A percentile compares a stretch with the other conserved stretches of the same genome.
These are phyloP conservation scores for Vaccinium corymbosum DNA, from an alignment of 148 eudicot species.

Conservation along the genomic window DNA sequence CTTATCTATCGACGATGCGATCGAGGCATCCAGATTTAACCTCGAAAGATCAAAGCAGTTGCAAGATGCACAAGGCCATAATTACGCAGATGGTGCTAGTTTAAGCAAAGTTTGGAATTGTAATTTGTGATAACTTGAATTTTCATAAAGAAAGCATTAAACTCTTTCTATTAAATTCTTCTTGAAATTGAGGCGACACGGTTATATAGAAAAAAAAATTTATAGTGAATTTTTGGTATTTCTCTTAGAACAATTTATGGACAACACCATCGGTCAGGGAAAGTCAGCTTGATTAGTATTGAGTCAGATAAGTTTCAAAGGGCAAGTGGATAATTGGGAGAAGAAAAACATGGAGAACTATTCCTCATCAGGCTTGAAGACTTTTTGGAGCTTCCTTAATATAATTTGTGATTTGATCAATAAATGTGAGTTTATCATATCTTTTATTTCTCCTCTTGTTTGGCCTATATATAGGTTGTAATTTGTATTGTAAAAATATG, in stretches of 20 bases:
- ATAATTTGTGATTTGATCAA: neutral
- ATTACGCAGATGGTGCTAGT: neutral
- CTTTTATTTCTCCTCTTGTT: neutral
- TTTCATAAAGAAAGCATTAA: no score
- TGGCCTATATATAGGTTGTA: neutral
- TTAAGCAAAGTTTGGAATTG: neutral
- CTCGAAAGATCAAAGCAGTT: slow-evolving; percentile 32
- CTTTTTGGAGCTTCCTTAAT: neutral
- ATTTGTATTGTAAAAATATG: no score
- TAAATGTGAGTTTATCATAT: neutral
- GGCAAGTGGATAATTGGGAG: neutral
- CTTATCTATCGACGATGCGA: slow-evolving; percentile 58
- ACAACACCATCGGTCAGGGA: no score
- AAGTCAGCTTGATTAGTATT: no score
- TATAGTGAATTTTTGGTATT: no score
- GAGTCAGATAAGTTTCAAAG: neutral
- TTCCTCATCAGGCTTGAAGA: neutral
- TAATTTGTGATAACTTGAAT: neutral
- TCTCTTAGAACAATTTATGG: no score
- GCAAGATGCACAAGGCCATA: neutral
- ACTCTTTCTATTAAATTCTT: no score
- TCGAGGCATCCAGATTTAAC: slow-evolving; percentile 53
- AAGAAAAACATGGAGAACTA: neutral
- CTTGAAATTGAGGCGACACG: no score
- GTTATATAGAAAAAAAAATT: no score